Base-by-base conservation (phyloP, 179 eudicot species). In the Camellia oleifera region DNA sequence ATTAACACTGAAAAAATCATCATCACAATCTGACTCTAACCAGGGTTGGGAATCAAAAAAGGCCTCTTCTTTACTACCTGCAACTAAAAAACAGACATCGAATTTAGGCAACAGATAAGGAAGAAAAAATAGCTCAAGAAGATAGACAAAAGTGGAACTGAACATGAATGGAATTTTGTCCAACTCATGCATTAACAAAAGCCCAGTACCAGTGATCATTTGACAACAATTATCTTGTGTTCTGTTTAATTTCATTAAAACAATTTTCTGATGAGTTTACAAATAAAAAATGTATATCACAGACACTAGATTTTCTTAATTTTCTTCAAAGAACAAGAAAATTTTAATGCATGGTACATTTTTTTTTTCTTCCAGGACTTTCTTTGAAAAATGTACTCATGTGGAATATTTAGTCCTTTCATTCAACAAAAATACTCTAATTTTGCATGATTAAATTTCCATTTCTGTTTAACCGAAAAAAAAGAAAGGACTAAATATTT, bases 11-110 rank as follows among this genome's bases (percentile, higher is more conserved):
- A 87, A 71, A 79, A 92, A 95, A 76, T 95, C 98, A 80, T 92
- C 96, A 40, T 95, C 98, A 76, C 96, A 90, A 64, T 95, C 98
- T 15, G 98, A 95, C 20, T 95, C 98, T 74, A 92, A 78, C 98
- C 98, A 95, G 52, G 87, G 87, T 86, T 92, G 96, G 14, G 97
- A 89, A 71, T 95, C 98, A 69, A 85, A 95, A 80, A 93, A 95
- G 32, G 87, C 20, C 83, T 93, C 97, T n/a, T 92, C 97, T 86
- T 86, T 92, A 85, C 95, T 95, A 32, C 97, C 98, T 95, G 91
- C 79, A 75, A 77, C 45, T 12, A 58, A 61, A 48, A 68, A 12
- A 26, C 44, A 57, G 48, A 8, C 12, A 70, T 56, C 58, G n/a
- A 69, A 52, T 18, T 18, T 7, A 69, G 64, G 40, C 46, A n/a